A percentile compares a stretch with the other conserved stretches of the same genome.
Conservation (phyloP, 2,329 filamentous ascomycete genomes). For the Talaromyces sp. region DNA sequence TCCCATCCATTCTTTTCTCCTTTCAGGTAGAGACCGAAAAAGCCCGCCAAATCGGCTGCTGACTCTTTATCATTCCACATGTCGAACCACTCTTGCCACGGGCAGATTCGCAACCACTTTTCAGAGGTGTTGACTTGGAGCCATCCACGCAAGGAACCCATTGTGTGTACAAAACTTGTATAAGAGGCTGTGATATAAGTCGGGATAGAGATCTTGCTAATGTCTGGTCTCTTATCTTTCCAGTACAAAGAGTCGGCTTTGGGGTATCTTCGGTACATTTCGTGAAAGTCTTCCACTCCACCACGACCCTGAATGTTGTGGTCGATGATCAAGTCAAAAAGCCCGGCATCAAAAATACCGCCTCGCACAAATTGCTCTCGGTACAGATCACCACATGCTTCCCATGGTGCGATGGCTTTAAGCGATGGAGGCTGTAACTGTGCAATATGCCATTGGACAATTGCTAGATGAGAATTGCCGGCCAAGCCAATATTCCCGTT, state of each 20-base stretch:
- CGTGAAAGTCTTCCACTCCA: neutral
- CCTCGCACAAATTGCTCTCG: neutral
- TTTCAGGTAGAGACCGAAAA: neutral
- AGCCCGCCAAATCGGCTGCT: neutral
- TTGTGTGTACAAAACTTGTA: neutral
- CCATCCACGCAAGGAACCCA: neutral
- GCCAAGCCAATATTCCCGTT: neutral
- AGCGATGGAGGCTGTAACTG: constrained; percentile 33
- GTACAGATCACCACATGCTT: constrained; percentile 21
- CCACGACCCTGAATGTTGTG: neutral
- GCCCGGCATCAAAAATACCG: neutral
- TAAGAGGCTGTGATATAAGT: neutral
- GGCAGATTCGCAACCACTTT: constrained; percentile 2
- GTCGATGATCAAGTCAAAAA: neutral
- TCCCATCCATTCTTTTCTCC: neutral
- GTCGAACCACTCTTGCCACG: constrained; percentile 6
- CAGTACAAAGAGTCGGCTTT: neutral
- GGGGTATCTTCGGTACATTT: neutral
- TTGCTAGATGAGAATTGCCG: neutral
- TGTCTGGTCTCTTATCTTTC: neutral
- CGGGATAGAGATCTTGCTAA: neutral
- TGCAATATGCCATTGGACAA: constrained; percentile 37
- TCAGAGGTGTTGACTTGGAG: neutral
- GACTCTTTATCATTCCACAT: constrained; percentile 9
- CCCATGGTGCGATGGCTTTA: constrained; percentile 43